Percentiles rank a stretch among this genome's conserved stretches.
Evolutionary conservation across 306 rosid species (phyloP).

Genomic region (Gillenia trifoliata): DNA sequence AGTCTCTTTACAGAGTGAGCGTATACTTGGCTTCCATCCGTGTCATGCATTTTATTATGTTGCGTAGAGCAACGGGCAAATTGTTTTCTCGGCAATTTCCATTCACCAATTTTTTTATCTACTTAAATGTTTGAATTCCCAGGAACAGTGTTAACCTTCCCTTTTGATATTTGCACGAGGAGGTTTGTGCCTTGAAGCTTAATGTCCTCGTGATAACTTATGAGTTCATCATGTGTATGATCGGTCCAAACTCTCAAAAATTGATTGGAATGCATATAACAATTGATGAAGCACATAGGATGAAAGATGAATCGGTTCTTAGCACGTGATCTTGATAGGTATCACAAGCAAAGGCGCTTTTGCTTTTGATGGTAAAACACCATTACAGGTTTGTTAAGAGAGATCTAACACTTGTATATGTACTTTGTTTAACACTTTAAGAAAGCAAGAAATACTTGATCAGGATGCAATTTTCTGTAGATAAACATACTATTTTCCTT

Average conservation of each 20-base stretch:
- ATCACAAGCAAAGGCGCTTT: conserved; percentile 89
- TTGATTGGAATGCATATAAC: conserved; percentile 95
- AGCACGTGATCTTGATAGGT: conserved; percentile 97
- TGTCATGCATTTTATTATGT: conserved; percentile 92
- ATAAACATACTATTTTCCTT: neutral
- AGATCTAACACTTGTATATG: neutral
- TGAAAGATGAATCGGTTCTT: conserved; percentile 98
- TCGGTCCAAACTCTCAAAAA: conserved; percentile 88
- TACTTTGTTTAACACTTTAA: neutral
- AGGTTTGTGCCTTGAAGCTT: conserved; percentile 90
- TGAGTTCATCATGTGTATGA: conserved; percentile 99
- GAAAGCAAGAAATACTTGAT: neutral
- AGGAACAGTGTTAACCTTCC: conserved; percentile 13
- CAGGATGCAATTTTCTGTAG: neutral
- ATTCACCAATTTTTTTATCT: conserved; percentile 24
- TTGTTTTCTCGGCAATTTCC: conserved; percentile 90
- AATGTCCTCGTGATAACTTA: conserved; percentile 98
- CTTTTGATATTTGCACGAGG: conserved; percentile 41
- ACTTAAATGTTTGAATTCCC: conserved; percentile 4
- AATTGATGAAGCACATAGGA: conserved; percentile 98
- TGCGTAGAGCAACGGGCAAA: conserved; percentile 91
- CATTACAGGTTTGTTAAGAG: conserved; percentile 64
- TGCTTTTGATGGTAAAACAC: conserved; percentile 97
- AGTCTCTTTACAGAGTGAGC: conserved; percentile 75
- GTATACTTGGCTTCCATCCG: conserved; percentile 90